Conservation (phyloP, 2,329 filamentous ascomycete species). For the Diaporthe batatas region DNA sequence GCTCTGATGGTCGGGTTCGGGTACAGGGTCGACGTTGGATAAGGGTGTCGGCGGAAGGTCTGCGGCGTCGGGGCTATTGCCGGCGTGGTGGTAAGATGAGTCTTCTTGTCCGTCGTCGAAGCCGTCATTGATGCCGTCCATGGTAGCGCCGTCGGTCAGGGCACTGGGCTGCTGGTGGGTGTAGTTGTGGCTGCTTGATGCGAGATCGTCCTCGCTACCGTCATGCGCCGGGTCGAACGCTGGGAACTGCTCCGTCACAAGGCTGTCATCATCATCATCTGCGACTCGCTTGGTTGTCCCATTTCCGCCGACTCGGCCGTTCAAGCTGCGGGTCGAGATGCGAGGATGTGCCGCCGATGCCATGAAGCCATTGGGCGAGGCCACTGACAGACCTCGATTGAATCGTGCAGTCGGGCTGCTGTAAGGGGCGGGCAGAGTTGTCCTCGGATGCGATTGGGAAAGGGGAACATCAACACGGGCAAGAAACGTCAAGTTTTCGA, state of each 20-base stretch:
- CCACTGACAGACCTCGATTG: conserved; percentile 32
- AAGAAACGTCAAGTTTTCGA: conserved; percentile 27
- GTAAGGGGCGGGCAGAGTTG: background rate
- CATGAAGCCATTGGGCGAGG: conserved; percentile 43
- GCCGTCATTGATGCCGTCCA: background rate
- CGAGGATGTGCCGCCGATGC: conserved; percentile 39
- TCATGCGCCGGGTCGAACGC: conserved; percentile 42
- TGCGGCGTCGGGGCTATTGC: conserved; percentile 2
- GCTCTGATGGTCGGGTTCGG: conserved; percentile 28
- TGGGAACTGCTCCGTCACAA: conserved; percentile 42
- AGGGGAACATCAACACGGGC: conserved; percentile 10
- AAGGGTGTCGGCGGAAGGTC: conserved; percentile 26
- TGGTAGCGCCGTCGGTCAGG: background rate
- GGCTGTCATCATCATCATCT: conserved; percentile 40
- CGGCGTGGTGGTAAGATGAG: background rate
- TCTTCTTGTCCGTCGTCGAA: background rate
- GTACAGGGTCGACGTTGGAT: conserved; percentile 24
- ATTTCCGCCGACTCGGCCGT: conserved; percentile 37
- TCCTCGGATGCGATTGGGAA: background rate
- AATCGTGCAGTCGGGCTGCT: background rate
- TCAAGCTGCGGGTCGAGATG: conserved; percentile 35
- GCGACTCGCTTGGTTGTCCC: conserved; percentile 30
- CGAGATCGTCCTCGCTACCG: conserved; percentile 37
- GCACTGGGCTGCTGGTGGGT: conserved; percentile 32
- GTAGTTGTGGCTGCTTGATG: conserved; percentile 32